Evolutionary conservation across 1,284 basidiomycete genomes (phyloP), one percentile per base, ranked within the genome.

Genomic region (Pterulicium gracile): DNA sequence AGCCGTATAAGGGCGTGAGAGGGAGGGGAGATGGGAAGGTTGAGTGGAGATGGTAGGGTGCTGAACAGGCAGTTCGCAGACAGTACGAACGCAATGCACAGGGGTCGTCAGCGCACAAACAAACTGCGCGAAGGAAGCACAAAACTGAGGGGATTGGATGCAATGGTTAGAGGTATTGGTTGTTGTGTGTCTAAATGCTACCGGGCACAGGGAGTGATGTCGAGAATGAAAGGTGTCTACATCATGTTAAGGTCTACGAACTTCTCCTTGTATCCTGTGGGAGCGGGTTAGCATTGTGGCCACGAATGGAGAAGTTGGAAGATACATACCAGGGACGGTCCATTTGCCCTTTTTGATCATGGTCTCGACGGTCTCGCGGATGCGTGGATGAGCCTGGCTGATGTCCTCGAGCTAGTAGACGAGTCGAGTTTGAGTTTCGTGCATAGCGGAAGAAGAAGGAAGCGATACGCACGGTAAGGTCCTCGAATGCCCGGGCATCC

Each of bases 311-410:
- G 42, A 32, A 43, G 10, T 19, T 44, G 17, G 10, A n/a, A n/a
- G n/a, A 14, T 21, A 50, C 1, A 7, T 63, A 77, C 90, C 90
- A 58, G 93, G 92, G 49, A 96, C 91, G 61, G 86, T 88, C 88
- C 92, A 98, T 74, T 98, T 98, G 68, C 96, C 96, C 75, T 98
- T 96, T 79, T 89, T 86, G 59, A 98, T 67, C 93, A 98, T 98
- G 58, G 81, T 93, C 73, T 98, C 92, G 56, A 97, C 90, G 43
- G 90, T 82, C 68, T 96, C 82, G 45, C 76, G 70, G 63, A 98
- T 86, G 67, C 93, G 90, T 43, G 96, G 96, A 65, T 94, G 87
- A 44, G 96, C 95, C 53, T 84, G 75, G 55, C 86, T 82, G 56
- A 98, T 89, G 56, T 99, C 96, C 58, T 88, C 83, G 53, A 82